Evolutionary conservation across 75 land plant genomes (phyloP), one percentile per base, ranked within the genome.

Genomic region (Pseudotsuga menziesii): DNA sequence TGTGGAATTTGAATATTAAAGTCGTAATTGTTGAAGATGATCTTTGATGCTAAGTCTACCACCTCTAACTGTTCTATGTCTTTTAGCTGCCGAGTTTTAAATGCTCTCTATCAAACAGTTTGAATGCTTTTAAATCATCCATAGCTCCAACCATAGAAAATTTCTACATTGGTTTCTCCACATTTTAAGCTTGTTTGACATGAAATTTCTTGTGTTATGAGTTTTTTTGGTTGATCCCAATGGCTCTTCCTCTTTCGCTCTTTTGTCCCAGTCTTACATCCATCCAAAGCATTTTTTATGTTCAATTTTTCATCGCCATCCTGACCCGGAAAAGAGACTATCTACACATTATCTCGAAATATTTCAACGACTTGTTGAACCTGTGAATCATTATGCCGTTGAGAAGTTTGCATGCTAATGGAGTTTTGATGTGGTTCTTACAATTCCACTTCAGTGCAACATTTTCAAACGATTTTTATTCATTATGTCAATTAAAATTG

Each of bases 381-480:
- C n/a, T n/a, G n/a, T n/a, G n/a, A n/a, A n/a, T n/a, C n/a, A n/a
- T n/a, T n/a, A n/a, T n/a, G n/a, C 94, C 94, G 4, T 88, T 94
- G 12, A 94, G 79, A 63, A 92, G 83, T 81, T 91, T 91, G 19
- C 94, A 86, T 6, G 91, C 61, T 58, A 91, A 84, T 13, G 94
- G 98, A 69, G 76, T 93, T 74, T 83, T 91, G 23, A 78, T 85
- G 58, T 80, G 91, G 23, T 88, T 80, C 71, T 74, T 79, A 27
- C 92, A 80, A 76, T 83, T 86, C 75, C 89, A 87, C 90, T 96
- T 96, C 82, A 91, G 75, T 13, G 94, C 20, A 94, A 80, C 90
- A 91, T 86, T 73, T 84, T 89, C 58, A 89, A 77, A 29, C 98
- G 97, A 82, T 96, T 93, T 79, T 90, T 96, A 55, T 89, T 86